Conservation (phyloP, 768 basidiomycete species). For the Tricholomella constricta region DNA sequence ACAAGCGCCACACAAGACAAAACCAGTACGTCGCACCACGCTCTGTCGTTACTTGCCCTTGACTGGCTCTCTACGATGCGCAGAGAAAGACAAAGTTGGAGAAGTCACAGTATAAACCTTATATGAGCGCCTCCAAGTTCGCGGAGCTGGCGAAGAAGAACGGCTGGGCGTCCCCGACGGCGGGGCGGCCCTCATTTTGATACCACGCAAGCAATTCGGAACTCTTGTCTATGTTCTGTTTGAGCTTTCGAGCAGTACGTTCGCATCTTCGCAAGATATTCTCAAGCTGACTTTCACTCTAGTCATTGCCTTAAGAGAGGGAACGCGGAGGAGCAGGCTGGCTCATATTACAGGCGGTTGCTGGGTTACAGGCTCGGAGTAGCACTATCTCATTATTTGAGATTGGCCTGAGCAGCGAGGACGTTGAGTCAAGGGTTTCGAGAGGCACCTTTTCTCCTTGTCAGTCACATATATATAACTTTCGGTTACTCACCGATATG, state of each 20-base stretch:
- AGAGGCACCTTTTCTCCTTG: no score
- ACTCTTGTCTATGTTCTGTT: not conserved
- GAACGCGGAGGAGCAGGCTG: no score
- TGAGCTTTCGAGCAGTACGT: not conserved
- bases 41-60: not conserved
- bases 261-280: no score
- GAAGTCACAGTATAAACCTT: not conserved
- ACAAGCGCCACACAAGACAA: not conserved
- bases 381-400: no score
- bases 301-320: no score
- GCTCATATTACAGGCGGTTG: no score
- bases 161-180: constrained; percentile 26
- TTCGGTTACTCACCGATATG: no score
- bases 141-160: constrained; percentile 18
- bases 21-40: not conserved
- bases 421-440: no score
- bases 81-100: constrained; percentile 1
- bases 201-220: not conserved
- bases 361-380: no score
- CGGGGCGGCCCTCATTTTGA: constrained; percentile 21
- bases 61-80: not conserved
- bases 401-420: no score
- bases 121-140: constrained; percentile 18
- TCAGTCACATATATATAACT: no score
- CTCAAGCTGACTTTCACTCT: no score